A percentile compares a stretch with the other conserved stretches of the same genome.
These are phyloP conservation scores for Entomortierella lignicola DNA, from an alignment of 192 early-diverging fungal genomes.

Conservation along the genomic window DNA sequence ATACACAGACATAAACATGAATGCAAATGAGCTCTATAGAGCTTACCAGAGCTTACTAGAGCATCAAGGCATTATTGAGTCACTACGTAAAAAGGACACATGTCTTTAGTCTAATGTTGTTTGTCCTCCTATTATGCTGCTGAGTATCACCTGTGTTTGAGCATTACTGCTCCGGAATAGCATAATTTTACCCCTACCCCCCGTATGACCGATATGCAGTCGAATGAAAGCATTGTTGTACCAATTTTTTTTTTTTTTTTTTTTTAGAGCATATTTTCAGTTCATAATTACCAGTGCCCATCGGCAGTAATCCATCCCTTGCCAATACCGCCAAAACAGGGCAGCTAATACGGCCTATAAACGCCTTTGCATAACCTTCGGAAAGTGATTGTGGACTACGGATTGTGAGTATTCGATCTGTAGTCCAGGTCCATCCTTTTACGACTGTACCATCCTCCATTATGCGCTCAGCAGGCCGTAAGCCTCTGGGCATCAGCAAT, in stretches of 20 bases:
- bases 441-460: conserved; percentile 10
- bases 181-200: neutral
- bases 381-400: conserved; percentile 42
- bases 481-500: conserved; percentile 32
- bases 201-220: neutral
- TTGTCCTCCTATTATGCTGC: neutral
- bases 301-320: conserved; percentile 4
- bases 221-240: neutral
- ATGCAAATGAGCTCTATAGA: neutral
- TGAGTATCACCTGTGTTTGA: neutral
- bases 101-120: too few species aligned
- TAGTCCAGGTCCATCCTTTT: conserved; percentile 50
- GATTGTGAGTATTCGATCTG: conserved; percentile 40
- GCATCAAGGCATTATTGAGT: neutral
- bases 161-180: neutral
- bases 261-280: neutral
- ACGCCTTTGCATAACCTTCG: conserved; percentile 28
- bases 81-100: too few species aligned
- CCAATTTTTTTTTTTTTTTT: neutral
- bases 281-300: conserved; percentile 9
- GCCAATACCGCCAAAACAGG: conserved; percentile 36
- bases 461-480: conserved; percentile 12
- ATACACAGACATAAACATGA: neutral
- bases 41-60: neutral
- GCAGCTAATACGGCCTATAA: conserved; percentile 32